These are phyloP conservation scores for Phyllosticta ampelicida DNA, from an alignment of 2,329 filamentous ascomycete species.

Conservation along the genomic window DNA sequence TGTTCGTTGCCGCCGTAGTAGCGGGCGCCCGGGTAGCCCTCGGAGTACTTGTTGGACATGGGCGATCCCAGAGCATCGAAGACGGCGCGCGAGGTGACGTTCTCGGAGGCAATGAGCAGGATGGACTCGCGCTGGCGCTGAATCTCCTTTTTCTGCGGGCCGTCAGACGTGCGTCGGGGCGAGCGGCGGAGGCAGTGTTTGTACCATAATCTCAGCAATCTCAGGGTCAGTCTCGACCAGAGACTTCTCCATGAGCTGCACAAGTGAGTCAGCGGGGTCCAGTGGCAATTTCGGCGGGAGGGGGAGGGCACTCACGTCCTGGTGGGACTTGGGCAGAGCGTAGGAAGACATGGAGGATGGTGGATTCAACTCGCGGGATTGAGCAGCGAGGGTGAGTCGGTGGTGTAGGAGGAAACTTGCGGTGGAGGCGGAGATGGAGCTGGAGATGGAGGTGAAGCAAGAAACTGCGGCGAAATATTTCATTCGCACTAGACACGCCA, in stretches of 20 bases:
- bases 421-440: not conserved
- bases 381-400: not conserved
- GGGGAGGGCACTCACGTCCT: slow-evolving; percentile 43
- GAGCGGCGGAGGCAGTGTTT: not conserved
- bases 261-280: slow-evolving; percentile 25
- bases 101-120: slow-evolving; percentile 42
- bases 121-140: slow-evolving; percentile 97
- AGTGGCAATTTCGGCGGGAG: slow-evolving; percentile 11
- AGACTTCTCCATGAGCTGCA: slow-evolving; percentile 88
- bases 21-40: slow-evolving; percentile 90
- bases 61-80: slow-evolving; percentile 41
- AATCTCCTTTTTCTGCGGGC: slow-evolving; percentile 69
- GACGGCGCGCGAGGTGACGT: slow-evolving; percentile 29
- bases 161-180: slow-evolving; percentile 11
- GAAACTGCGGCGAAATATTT: slow-evolving; percentile 3
- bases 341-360: slow-evolving; percentile 36
- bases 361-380: not conserved
- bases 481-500: not conserved
- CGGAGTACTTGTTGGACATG: slow-evolving; percentile 87
- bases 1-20: slow-evolving; percentile 97
- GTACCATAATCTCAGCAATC: slow-evolving; percentile 92
- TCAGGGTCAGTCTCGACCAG: slow-evolving; percentile 85
- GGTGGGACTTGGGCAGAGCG: slow-evolving; percentile 55
- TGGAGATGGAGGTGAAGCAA: too few species aligned
- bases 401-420: not conserved